These are phyloP conservation scores for Saksenaea oblongispora DNA, from an alignment of 371 early-diverging fungal species.

Conservation along the genomic window DNA sequence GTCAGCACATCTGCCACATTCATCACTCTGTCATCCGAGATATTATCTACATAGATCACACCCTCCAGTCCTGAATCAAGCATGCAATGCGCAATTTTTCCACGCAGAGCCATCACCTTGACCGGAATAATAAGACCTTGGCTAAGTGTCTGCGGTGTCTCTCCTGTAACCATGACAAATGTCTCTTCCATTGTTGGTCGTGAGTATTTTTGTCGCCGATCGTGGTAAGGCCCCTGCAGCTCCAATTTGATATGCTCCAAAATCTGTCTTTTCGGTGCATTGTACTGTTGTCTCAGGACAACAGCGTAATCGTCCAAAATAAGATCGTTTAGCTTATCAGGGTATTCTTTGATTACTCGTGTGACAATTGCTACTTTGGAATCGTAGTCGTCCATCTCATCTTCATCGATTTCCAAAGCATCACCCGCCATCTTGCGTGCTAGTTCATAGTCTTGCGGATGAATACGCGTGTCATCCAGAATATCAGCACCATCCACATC, in stretches of 20 bases:
- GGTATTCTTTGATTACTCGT: slow-evolving; percentile 80
- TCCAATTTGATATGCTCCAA: slow-evolving; percentile 88
- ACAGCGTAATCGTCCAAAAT: slow-evolving; percentile 90
- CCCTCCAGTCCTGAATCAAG: slow-evolving; percentile 88
- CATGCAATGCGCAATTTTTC: slow-evolving; percentile 72
- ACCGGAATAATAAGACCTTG: slow-evolving; percentile 71
- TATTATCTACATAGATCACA: slow-evolving; percentile 68
- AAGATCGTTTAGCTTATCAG: slow-evolving; percentile 82
- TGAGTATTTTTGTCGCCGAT: slow-evolving; percentile 69
- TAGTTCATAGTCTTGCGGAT: slow-evolving; percentile 93
- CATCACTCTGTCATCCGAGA: slow-evolving; percentile 62
- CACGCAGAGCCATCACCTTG: slow-evolving; percentile 63
- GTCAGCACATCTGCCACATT: slow-evolving; percentile 60
- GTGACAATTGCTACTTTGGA: slow-evolving; percentile 58
- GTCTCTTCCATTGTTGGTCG: slow-evolving; percentile 65
- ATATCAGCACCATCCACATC: slow-evolving; percentile 65
- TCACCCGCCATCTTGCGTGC: slow-evolving; percentile 98
- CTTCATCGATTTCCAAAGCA: slow-evolving; percentile 93
- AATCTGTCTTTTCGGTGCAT: slow-evolving; percentile 77
- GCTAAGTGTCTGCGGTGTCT: slow-evolving; percentile 69
- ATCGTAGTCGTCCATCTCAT: slow-evolving; percentile 73
- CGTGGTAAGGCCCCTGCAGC: slow-evolving; percentile 81
- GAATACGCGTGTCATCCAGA: slow-evolving; percentile 94
- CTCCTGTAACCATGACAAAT: slow-evolving; percentile 90
- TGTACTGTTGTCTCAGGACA: slow-evolving; percentile 72